phyloP scores from a whole-genome alignment of 2,329 filamentous ascomycete genomes.

The Neofusicoccum kwambonambiense region DNA sequence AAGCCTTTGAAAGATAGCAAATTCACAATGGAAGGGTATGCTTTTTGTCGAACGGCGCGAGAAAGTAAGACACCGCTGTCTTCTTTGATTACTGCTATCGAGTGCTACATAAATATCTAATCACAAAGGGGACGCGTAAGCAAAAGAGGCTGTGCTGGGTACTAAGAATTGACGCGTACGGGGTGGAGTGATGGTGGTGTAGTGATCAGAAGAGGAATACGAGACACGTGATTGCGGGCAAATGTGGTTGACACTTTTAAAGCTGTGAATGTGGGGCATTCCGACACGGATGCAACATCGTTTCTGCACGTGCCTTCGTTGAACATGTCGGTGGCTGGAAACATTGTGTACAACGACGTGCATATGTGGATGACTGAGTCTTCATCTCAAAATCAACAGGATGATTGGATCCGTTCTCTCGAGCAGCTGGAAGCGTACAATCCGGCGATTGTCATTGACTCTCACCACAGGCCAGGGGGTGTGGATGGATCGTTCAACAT shows the following conservation, averaged over 20 bases:
- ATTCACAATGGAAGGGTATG: slow-evolving; percentile 25
- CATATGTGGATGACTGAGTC: slow-evolving; percentile 38
- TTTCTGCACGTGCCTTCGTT: slow-evolving; percentile 38
- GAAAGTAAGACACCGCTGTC: too few relatives aligned
- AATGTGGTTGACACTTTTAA: slow-evolving; percentile 9
- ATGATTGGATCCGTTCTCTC: slow-evolving; percentile 34
- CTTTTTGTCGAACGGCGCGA: background rate
- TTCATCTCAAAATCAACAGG: slow-evolving; percentile 29
- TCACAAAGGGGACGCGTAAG: too few relatives aligned
- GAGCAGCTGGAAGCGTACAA: slow-evolving; percentile 31
- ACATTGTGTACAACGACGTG: slow-evolving; percentile 40
- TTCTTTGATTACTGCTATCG: too few relatives aligned
- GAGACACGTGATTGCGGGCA: too few relatives aligned
- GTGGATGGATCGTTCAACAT: slow-evolving; percentile 31
- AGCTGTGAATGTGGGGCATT: slow-evolving; percentile 25
- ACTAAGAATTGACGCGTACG: too few relatives aligned
- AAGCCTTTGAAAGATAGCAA: slow-evolving; percentile 21
- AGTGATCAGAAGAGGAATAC: too few relatives aligned
- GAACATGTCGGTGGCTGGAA: slow-evolving; percentile 37
- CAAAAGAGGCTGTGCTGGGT: too few relatives aligned
- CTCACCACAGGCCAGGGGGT: slow-evolving; percentile 31
- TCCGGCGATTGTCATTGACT: slow-evolving; percentile 31
- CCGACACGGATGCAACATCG: slow-evolving; percentile 28
- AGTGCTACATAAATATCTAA: too few relatives aligned
- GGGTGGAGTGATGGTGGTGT: too few relatives aligned